Evolutionary conservation across 768 basidiomycete genomes (phyloP).

Genomic region (Podaxis mareebaensis): DNA sequence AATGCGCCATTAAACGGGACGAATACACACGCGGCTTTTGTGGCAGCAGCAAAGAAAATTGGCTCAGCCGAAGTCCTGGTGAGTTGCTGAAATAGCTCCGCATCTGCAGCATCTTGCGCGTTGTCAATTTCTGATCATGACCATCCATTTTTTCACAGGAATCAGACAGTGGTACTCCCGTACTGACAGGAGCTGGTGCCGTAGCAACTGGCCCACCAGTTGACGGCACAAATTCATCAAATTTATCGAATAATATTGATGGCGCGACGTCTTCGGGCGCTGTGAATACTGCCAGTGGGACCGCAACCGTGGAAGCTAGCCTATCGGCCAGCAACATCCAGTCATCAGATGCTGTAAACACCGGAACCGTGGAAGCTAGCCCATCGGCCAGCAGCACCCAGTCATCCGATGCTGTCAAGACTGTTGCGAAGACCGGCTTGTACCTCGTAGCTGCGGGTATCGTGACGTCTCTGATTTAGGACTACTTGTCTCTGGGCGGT

Average conservation of each 20-base stretch:
- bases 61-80: conserved; percentile 15
- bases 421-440: conserved; percentile 10
- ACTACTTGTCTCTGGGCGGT: not conserved
- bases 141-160: not conserved
- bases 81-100: not conserved
- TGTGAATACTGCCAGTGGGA: no score
- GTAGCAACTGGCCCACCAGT: conserved; percentile 11
- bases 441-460: conserved; percentile 4
- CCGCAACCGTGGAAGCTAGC: no score
- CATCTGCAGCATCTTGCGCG: not conserved
- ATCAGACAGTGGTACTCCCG: conserved; percentile 20
- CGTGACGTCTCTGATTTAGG: conserved; percentile 8
- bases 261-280: no score
- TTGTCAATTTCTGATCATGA: not conserved
- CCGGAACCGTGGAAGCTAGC: no score
- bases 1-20: conserved; percentile 19
- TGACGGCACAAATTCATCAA: not conserved
- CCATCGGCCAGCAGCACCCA: not conserved
- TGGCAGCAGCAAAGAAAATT: conserved; percentile 18
- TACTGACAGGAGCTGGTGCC: conserved; percentile 17
- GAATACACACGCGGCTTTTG: conserved; percentile 16
- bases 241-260: no score
- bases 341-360: no score
- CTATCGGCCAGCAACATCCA: no score
- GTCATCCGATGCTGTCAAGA: conserved; percentile 10